Percentiles rank a stretch among this genome's conserved stretches.
Evolutionary conservation across 495 filamentous ascomycete genomes (phyloP).

Genomic region (Xylaria intraflava): DNA sequence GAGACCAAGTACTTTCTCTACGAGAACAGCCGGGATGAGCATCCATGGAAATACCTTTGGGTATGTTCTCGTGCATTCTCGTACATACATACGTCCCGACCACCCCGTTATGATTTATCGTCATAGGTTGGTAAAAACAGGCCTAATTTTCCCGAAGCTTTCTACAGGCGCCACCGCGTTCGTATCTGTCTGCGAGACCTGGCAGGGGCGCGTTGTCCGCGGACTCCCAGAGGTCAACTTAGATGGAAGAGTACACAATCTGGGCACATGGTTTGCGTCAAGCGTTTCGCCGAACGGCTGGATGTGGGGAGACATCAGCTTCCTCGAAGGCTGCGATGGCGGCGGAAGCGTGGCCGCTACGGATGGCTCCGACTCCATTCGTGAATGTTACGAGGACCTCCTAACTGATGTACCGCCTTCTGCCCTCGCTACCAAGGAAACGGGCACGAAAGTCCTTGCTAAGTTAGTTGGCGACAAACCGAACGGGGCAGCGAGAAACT

Average conservation of each 20-base stretch:
- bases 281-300: constrained; percentile 23
- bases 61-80: too few relatives aligned
- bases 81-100: too few relatives aligned
- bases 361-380: constrained; percentile 24
- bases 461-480: constrained; percentile 31
- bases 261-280: constrained; percentile 28
- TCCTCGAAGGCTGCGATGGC: constrained; percentile 38
- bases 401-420: constrained; percentile 25
- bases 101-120: too few relatives aligned
- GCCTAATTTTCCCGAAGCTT: constrained; percentile 6
- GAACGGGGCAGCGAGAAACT: constrained; percentile 29
- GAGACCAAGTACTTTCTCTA: constrained; percentile 15
- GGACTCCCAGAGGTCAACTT: constrained; percentile 14
- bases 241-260: constrained; percentile 13
- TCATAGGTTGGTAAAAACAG: neutral
- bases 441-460: constrained; percentile 23
- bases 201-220: constrained; percentile 19
- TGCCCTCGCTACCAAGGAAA: constrained; percentile 22
- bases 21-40: constrained; percentile 17
- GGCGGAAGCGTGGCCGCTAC: constrained; percentile 28
- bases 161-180: constrained; percentile 14
- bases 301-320: constrained; percentile 34
- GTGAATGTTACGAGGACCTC: constrained; percentile 28
- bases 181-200: constrained; percentile 17
- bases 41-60: constrained; percentile 19